Evolutionary conservation across 83 land plant genomes (phyloP).

Genomic region (Picea mariana): DNA sequence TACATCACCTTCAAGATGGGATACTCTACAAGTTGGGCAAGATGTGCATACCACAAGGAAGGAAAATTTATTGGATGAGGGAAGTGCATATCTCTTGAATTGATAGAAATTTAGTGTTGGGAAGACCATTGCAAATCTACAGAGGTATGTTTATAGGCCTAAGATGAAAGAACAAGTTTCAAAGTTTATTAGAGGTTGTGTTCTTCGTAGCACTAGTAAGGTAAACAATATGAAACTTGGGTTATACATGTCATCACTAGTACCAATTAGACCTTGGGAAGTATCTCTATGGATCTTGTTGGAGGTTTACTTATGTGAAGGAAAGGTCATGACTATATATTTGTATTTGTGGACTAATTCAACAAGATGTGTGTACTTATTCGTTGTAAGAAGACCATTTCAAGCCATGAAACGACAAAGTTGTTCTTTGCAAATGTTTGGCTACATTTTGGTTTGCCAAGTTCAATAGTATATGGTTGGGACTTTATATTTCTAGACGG

Average conservation of each 20-base stretch:
- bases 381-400: not conserved
- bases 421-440: not conserved
- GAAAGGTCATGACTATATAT: not conserved
- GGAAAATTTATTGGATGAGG: not conserved
- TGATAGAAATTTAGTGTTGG: not conserved
- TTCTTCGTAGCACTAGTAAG: not conserved
- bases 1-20: not conserved
- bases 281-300: too few relatives aligned
- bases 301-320: too few relatives aligned
- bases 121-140: not conserved
- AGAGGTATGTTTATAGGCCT: too few relatives aligned
- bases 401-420: not conserved
- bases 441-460: not conserved
- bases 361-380: not conserved
- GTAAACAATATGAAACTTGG: not conserved
- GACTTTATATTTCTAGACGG: not conserved
- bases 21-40: not conserved
- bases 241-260: not conserved
- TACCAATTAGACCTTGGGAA: not conserved
- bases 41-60: not conserved
- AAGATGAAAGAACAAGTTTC: not conserved
- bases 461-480: not conserved
- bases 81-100: not conserved
- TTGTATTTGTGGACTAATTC: not conserved
- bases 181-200: not conserved